Conservation (phyloP, 768 basidiomycete species). For the Phallus indusiatus region DNA sequence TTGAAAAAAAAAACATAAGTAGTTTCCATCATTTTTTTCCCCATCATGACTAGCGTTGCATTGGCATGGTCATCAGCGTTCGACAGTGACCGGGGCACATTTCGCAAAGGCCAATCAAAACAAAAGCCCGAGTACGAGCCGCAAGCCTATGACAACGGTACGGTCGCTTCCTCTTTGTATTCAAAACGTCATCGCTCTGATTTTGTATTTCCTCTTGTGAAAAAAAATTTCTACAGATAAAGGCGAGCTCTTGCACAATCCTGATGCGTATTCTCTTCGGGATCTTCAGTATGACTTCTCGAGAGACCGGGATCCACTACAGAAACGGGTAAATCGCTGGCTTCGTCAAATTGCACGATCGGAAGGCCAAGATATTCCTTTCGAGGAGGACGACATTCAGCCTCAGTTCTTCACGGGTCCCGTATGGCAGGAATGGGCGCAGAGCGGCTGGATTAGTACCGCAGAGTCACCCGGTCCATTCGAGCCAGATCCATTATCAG, state of each 20-base stretch:
- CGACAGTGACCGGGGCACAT: neutral
- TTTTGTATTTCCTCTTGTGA: neutral
- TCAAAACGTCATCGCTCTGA: too few relatives aligned
- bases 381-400: slow-evolving; percentile 4
- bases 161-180: neutral
- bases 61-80: neutral
- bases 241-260: neutral
- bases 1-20: neutral
- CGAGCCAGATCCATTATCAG: neutral
- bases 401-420: neutral
- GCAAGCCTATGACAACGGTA: neutral
- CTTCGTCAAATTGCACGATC: neutral
- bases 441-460: neutral
- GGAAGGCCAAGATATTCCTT: neutral
- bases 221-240: neutral
- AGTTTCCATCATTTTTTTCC: neutral
- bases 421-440: slow-evolving; percentile 4
- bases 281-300: neutral
- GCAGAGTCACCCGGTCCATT: neutral
- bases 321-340: slow-evolving; percentile 3
- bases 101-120: neutral
- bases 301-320: neutral
- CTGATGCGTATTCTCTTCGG: neutral
- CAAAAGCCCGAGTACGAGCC: neutral
- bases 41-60: neutral